Base-by-base conservation (phyloP, 108 stramenopile genomes). In the Skeletonema menzelii region DNA sequence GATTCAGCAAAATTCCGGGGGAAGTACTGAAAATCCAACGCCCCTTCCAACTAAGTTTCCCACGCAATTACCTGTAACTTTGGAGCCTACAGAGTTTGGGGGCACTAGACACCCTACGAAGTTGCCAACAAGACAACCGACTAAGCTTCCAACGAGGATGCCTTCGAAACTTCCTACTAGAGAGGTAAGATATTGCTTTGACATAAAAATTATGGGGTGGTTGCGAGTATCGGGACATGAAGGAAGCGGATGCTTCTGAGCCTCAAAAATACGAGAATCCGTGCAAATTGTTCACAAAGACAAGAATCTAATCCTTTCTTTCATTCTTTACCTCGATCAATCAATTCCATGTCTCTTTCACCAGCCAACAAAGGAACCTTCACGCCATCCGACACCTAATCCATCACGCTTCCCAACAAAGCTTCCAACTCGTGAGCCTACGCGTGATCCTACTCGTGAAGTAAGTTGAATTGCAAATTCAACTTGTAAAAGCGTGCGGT, bases 381-480 rank as follows among this genome's bases (percentile, higher is more conserved):
- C 59, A 19, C 59, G 59, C 4, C 31, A 32, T 60, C 59, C 59
- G 59, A 60, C 59, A 20, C 59, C 11, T 20, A 35, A 60, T 20
- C 59, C 59, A 35, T 60, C 59, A 24, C 30, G 34, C 19, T 35
- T 31, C 34, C 59, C 59, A 35, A 60, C 59, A 35, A 60, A 60
- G 59, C 8, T 60, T 17, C 69, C 69, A 27, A 70, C 69, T 22
- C n/a, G 40, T 19, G 57, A 44, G 27, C 69, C 59, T 17, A 59
- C 72, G 30, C 53, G 49, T 19, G 64, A 74, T 34, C 73, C 73
- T 11, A 66, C 73, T 22, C 22, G 57, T n/a, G 65, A 35, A 32
- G 59, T 60, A 35, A 60, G 59, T 60, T 60, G 28, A 0, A 59
- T n/a, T 32, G 3, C 5, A 5, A 28, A 4, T 20, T 8, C 5